phyloP scores from a whole-genome alignment of 2,329 filamentous ascomycete genomes.

The Trichoderma arundinaceum region DNA sequence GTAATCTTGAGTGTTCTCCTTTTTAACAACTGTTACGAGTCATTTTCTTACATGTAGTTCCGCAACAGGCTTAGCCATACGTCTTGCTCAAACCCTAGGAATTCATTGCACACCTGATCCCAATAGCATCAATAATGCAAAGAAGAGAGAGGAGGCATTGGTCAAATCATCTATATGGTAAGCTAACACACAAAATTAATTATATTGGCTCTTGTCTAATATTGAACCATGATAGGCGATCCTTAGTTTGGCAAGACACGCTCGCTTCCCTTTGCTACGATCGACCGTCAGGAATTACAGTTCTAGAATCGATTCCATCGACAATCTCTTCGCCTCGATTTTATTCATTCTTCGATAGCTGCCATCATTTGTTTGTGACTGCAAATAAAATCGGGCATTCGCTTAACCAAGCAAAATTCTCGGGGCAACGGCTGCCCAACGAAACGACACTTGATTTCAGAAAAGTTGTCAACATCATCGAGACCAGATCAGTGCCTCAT shows the following conservation, averaged over 20 bases:
- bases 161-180: conserved; percentile 8
- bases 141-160: conserved; percentile 11
- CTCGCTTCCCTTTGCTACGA: conserved; percentile 21
- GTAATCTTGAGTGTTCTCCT: conserved; percentile 9
- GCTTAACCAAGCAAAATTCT: conserved; percentile 9
- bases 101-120: conserved; percentile 20
- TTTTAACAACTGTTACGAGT: neutral
- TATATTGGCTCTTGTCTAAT: neutral
- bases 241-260: conserved; percentile 22
- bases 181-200: neutral
- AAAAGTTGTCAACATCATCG: conserved; percentile 18
- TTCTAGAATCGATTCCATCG: conserved; percentile 21
- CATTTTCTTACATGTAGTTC: conserved; percentile 13
- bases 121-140: neutral
- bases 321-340: neutral
- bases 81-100: conserved; percentile 18
- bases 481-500: conserved; percentile 19
- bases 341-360: conserved; percentile 21
- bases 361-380: conserved; percentile 15
- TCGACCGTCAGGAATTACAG: conserved; percentile 21
- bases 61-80: conserved; percentile 20
- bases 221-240: neutral
- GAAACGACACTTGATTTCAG: conserved; percentile 18
- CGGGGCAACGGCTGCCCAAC: conserved; percentile 2
- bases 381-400: conserved; percentile 14